Conservation (phyloP, 352 stramenopile genomes). For the Phytophthora tentaculata region DNA sequence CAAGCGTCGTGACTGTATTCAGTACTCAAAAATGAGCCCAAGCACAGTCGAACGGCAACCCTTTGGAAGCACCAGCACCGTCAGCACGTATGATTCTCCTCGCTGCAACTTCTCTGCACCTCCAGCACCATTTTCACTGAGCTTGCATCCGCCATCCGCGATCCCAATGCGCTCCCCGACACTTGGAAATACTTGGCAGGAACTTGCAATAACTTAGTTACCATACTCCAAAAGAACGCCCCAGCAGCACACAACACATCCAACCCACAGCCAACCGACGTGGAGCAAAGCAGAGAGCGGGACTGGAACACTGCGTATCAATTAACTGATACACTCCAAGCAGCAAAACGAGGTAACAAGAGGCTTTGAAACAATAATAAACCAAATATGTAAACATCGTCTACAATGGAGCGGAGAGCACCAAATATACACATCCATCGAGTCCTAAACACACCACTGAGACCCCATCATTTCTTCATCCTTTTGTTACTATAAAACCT, state of each 20-base stretch:
- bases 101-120: conserved; percentile 17
- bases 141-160: conserved; percentile 9
- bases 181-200: conserved; percentile 25
- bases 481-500: no score
- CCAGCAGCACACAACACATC: no score
- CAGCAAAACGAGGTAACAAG: conserved; percentile 29
- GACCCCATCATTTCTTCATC: no score
- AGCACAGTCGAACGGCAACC: conserved; percentile 43
- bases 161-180: conserved; percentile 30
- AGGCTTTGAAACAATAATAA: conserved; percentile 15
- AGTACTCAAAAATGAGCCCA: no score
- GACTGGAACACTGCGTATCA: no score
- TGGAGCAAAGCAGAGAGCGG: no score
- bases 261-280: no score
- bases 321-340: conserved; percentile 21
- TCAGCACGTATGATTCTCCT: conserved; percentile 9
- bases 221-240: conserved; percentile 1
- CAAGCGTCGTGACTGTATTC: conserved; percentile 50
- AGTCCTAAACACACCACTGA: no score
- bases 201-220: conserved; percentile 11
- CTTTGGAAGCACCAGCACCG: conserved; percentile 17
- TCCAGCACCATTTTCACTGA: conserved; percentile 29
- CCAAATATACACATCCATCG: no score
- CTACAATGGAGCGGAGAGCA: no score
- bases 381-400: conserved; percentile 22